phyloP scores from a whole-genome alignment of 2,329 filamentous ascomycete species.

The Aspergillus neoniger region DNA sequence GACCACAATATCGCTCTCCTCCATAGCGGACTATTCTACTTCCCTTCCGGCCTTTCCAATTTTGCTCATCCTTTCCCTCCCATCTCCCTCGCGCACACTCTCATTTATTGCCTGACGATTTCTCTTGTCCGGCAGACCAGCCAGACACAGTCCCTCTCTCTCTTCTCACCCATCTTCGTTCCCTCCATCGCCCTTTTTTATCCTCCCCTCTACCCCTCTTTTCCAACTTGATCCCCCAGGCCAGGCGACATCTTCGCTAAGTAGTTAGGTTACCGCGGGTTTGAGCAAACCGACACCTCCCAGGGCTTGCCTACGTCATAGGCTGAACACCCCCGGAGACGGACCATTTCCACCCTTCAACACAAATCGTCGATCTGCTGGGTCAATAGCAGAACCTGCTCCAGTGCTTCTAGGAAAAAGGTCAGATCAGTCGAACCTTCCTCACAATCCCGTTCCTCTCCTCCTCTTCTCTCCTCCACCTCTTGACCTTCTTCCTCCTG shows the following conservation, averaged over 20 bases:
- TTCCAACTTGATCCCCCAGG: neutral
- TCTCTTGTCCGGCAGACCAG: neutral
- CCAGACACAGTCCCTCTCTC: neutral
- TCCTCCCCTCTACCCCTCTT: slow-evolving; percentile 9
- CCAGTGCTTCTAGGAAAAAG: slow-evolving; percentile 23
- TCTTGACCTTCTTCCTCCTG: neutral
- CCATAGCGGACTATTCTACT: slow-evolving; percentile 28
- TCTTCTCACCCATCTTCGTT: neutral
- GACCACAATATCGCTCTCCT: neutral
- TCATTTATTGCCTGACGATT: neutral
- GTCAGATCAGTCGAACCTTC: slow-evolving; percentile 25
- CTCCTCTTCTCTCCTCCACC: neutral
- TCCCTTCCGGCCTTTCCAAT: slow-evolving; percentile 23
- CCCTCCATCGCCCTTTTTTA: neutral
- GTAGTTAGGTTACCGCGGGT: slow-evolving; percentile 20
- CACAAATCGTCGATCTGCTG: slow-evolving; percentile 27
- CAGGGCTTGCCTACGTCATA: slow-evolving; percentile 37
- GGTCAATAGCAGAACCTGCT: slow-evolving; percentile 21
- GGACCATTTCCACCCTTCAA: slow-evolving; percentile 25
- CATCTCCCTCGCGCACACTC: slow-evolving; percentile 12
- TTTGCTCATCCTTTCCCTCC: slow-evolving; percentile 17
- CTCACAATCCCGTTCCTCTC: slow-evolving; percentile 11
- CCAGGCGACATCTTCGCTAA: slow-evolving; percentile 4
- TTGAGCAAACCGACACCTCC: slow-evolving; percentile 15
- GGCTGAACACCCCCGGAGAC: slow-evolving; percentile 28